Percentiles rank a stretch among this genome's conserved stretches.
Evolutionary conservation across 768 basidiomycete genomes (phyloP).

Genomic region (Hypholoma sublateritium): DNA sequence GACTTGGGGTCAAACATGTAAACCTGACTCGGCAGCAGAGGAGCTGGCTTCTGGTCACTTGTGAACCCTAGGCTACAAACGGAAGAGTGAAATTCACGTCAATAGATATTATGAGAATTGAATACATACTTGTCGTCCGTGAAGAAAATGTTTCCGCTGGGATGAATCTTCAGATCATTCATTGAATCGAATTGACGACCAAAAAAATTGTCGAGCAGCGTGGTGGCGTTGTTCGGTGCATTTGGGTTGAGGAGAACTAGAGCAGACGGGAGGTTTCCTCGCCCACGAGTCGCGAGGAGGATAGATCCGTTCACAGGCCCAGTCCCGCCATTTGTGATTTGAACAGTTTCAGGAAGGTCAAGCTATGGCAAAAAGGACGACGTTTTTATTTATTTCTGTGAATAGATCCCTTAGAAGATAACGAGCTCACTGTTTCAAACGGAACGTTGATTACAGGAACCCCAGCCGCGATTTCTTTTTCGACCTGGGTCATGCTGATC

Average conservation of each 20-base stretch:
- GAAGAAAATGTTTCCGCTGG: constrained; percentile 61
- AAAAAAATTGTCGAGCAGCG: constrained; percentile 74
- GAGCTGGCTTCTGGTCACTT: constrained; percentile 62
- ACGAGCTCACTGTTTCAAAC: constrained; percentile 9
- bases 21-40: constrained; percentile 69
- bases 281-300: constrained; percentile 62
- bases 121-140: constrained; percentile 63
- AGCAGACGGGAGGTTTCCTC: constrained; percentile 57
- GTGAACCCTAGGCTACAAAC: constrained; percentile 56
- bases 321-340: constrained; percentile 70
- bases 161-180: constrained; percentile 76
- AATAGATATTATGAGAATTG: background rate
- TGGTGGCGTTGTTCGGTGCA: constrained; percentile 62
- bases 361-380: too few relatives aligned
- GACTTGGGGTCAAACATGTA: constrained; percentile 72
- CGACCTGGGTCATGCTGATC: constrained; percentile 59
- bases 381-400: background rate
- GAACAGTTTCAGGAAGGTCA: constrained; percentile 51
- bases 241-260: constrained; percentile 64
- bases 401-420: background rate
- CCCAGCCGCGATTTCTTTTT: constrained; percentile 36
- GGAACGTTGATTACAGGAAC: constrained; percentile 40
- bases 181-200: constrained; percentile 80
- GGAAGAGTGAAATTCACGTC: background rate
- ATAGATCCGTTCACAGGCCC: constrained; percentile 59